phyloP scores from a whole-genome alignment of 1,139 yeast genomes.

The Magnusiomyces suaveolens region DNA sequence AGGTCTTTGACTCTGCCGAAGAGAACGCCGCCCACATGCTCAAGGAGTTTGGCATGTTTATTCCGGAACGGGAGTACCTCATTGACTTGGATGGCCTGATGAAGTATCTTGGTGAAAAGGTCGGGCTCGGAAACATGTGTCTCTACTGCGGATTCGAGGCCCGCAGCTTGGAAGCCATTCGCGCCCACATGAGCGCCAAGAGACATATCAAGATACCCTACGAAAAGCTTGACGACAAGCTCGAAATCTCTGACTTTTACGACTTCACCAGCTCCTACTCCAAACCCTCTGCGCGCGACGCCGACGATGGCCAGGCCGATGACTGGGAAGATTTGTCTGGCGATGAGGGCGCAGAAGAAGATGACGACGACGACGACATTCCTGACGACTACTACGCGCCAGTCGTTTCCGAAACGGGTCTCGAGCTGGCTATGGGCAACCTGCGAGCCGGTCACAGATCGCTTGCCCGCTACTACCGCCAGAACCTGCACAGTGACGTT shows the following conservation, averaged over 20 bases:
- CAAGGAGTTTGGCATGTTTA: conserved; percentile 65
- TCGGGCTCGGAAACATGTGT: conserved; percentile 81
- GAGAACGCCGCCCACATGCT: conserved; percentile 71
- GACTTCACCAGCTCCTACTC: conserved; percentile 66
- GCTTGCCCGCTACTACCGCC: conserved; percentile 74
- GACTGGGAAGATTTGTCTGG: conserved; percentile 33
- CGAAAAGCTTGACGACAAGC: conserved; percentile 71
- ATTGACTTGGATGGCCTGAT: conserved; percentile 63
- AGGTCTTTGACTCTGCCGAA: conserved; percentile 42
- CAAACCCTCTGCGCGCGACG: conserved; percentile 25
- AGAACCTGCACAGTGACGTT: conserved; percentile 68
- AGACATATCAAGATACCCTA: conserved; percentile 86
- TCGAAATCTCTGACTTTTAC: conserved; percentile 72
- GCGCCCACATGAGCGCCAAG: conserved; percentile 81
- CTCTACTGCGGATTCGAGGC: conserved; percentile 80
- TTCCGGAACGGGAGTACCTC: conserved; percentile 72
- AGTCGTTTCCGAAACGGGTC: conserved; percentile 52
- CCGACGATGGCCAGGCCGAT: conserved; percentile 37
- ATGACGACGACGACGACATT: conserved; percentile 43
- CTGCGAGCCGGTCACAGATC: conserved; percentile 84
- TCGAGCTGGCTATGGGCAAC: conserved; percentile 81
- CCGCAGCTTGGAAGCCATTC: conserved; percentile 67
- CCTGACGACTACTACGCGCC: conserved; percentile 38
- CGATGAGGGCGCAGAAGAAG: conserved; percentile 36
- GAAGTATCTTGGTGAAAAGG: conserved; percentile 65